These are phyloP conservation scores for Cucurbita pepo DNA, from an alignment of 306 rosid genomes.

Conservation along the genomic window DNA sequence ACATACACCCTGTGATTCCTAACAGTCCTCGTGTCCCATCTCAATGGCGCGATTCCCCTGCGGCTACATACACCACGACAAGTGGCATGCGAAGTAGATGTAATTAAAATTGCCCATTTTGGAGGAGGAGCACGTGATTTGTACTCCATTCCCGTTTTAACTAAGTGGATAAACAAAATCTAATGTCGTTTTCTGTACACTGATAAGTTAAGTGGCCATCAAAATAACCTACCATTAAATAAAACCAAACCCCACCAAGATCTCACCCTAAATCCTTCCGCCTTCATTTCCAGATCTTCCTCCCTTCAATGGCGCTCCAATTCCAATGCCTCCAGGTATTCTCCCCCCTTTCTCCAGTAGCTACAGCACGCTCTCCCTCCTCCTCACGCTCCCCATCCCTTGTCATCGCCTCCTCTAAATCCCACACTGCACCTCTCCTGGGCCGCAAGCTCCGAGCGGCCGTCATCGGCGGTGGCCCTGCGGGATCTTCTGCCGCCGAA, in stretches of 20 bases:
- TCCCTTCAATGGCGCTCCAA: neutral
- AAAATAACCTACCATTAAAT: neutral
- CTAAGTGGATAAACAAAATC: neutral
- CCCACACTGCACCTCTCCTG: constrained; percentile 21
- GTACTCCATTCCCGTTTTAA: neutral
- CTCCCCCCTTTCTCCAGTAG: constrained; percentile 7
- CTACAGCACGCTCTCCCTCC: neutral
- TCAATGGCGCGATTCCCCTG: constrained; percentile 5
- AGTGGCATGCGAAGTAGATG: constrained; percentile 34
- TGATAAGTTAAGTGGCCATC: neutral
- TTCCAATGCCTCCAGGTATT: constrained; percentile 3
- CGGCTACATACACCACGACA: constrained; percentile 5
- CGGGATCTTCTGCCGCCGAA: constrained; percentile 86
- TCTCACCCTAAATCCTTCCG: neutral
- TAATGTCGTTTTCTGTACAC: neutral
- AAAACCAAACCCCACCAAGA: no score
- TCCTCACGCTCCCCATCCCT: neutral
- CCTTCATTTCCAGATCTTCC: neutral
- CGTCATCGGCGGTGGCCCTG: constrained; percentile 81
- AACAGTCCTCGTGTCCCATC: constrained; percentile 37
- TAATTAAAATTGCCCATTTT: no score
- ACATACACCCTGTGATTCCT: no score
- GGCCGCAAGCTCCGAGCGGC: constrained; percentile 82
- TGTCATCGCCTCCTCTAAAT: constrained; percentile 25
- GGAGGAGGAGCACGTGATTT: no score